Percentiles rank a stretch among this genome's conserved stretches.
Evolutionary conservation across 768 basidiomycete genomes (phyloP).

Genomic region (Pisolithus microcarpus): DNA sequence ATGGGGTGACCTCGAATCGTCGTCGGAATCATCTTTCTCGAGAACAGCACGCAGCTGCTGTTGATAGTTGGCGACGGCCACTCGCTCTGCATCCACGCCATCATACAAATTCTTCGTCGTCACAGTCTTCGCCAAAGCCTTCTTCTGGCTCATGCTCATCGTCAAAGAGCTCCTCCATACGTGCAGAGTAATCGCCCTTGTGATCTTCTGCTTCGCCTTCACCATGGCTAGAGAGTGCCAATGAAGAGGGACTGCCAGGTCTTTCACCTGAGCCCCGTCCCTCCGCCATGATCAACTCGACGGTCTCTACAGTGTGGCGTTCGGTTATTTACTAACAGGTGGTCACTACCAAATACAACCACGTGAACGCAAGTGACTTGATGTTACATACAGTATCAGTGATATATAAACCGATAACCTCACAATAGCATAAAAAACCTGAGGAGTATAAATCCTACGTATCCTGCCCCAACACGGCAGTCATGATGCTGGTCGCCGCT

Average conservation of each 20-base stretch:
- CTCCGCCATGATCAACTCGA: conserved; percentile 6
- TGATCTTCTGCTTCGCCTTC: conserved; percentile 33
- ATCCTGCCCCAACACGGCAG: neutral
- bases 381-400: conserved; percentile 2
- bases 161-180: conserved; percentile 61
- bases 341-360: no score
- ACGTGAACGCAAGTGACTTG: conserved; percentile 1
- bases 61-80: conserved; percentile 47
- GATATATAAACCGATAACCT: neutral
- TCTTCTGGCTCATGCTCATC: conserved; percentile 24
- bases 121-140: conserved; percentile 37
- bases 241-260: conserved; percentile 1
- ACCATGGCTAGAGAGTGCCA: conserved; percentile 13
- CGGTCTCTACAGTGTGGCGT: neutral
- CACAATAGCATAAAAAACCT: no score
- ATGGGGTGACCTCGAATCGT: conserved; percentile 41
- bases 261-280: neutral
- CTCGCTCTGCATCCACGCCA: conserved; percentile 52
- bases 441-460: no score
- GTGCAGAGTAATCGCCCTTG: conserved; percentile 55
- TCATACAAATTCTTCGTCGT: conserved; percentile 63
- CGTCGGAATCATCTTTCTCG: conserved; percentile 52
- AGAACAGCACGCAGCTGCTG: conserved; percentile 69
- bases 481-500: conserved; percentile 37
- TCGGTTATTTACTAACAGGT: conserved; percentile 16